phyloP scores from a whole-genome alignment of 1,284 basidiomycete species.

The Tylopilus sp. region DNA sequence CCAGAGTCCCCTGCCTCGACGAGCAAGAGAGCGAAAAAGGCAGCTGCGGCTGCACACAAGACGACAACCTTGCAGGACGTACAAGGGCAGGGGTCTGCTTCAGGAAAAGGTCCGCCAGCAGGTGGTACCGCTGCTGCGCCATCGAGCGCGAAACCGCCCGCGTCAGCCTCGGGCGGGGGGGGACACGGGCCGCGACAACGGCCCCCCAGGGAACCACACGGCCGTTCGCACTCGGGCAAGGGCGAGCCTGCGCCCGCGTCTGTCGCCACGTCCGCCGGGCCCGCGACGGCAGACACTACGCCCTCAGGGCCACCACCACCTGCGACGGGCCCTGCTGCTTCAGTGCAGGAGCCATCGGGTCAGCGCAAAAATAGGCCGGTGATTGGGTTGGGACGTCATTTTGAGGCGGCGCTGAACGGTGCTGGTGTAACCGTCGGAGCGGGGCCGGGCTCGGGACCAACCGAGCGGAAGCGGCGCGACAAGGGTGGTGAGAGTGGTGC shows the following conservation, averaged over 20 bases:
- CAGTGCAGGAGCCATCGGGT: constrained; percentile 26
- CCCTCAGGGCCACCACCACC: background rate
- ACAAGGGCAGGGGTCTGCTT: constrained; percentile 4
- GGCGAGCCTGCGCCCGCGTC: constrained; percentile 7
- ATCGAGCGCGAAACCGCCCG: constrained; percentile 15
- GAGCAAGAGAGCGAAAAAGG: constrained; percentile 46
- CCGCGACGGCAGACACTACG: constrained; percentile 11
- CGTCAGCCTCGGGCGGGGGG: constrained; percentile 1
- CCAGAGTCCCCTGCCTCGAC: constrained; percentile 2
- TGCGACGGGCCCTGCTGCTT: constrained; percentile 2
- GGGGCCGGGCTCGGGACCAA: constrained; percentile 7
- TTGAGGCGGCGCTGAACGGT: constrained; percentile 61
- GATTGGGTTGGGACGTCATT: constrained; percentile 56
- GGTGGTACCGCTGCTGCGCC: constrained; percentile 2
- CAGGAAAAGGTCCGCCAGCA: constrained; percentile 12
- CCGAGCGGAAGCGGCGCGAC: constrained; percentile 36
- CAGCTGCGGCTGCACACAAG: constrained; percentile 27
- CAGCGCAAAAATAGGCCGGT: constrained; percentile 50
- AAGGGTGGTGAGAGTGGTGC: constrained; percentile 15
- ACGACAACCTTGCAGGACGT: constrained; percentile 8
- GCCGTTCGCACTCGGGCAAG: constrained; percentile 8
- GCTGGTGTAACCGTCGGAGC: constrained; percentile 39
- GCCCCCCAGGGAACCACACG: constrained; percentile 16
- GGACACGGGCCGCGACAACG: constrained; percentile 11
- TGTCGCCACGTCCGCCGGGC: too few relatives aligned